Base-by-base conservation (phyloP, 371 early-diverging fungal genomes). In the Globomyces sp. region DNA sequence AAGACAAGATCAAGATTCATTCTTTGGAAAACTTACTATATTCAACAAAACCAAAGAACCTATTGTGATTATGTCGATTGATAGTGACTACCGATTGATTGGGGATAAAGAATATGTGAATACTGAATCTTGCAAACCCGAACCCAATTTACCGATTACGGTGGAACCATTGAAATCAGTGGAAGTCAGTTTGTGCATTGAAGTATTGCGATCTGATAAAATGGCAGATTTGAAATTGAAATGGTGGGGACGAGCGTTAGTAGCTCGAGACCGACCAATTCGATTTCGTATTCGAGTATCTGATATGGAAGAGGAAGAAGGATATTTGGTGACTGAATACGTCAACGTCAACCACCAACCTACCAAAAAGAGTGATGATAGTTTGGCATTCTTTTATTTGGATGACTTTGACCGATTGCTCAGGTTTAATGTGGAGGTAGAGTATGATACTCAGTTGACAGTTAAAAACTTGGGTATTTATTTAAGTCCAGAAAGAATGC, bases 311-410 rank as follows among this genome's bases (percentile, higher is more conserved):
- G 55, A 41, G 55, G 4, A 55, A 24, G 40, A 11, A 5, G 40
- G 55, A 6, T 55, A 36, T 2, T 39, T 55, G 9, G 40, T 55
- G 36, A 8, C 36, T 41, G 55, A 55, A 37, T 55, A 55, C 11
- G 55, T 55, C 2, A 36, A 39, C 24, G 40, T 39, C 6, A 36
- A 55, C 39, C 40, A 39, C 55, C 36, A 55, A 37, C 40, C 36
- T 55, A 41, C 36, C 36, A 55, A 36, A 4, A 55, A 55, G 13
- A 55, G 40, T 3, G 55, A 55, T 4, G 55, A 37, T 3, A 41
- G 40, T 37, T 55, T 55, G 55, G 55, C 55, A 8, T 55, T 55
- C 55, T 39, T 55, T 37, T 55, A 37, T 39, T 41, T 55, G 5
- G 55, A 55, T 37, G 39, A 55, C 11, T 41, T 41, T 8, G 36